These are phyloP conservation scores for Theileria orientalis DNA, from an alignment of 169 alveolate species.

Conservation along the genomic window DNA sequence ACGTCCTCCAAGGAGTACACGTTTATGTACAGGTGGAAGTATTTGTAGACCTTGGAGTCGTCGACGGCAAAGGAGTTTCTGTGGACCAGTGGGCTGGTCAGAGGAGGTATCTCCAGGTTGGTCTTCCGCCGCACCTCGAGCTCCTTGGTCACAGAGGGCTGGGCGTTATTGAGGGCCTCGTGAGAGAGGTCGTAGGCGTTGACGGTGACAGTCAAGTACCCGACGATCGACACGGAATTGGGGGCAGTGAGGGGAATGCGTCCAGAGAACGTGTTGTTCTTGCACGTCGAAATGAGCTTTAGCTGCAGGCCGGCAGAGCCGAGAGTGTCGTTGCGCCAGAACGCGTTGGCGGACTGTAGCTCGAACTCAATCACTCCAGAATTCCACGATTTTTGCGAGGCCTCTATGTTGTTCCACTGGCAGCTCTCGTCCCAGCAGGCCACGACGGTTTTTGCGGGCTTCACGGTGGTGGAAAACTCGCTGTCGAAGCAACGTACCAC, in stretches of 20 bases:
- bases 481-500: constrained; percentile 88
- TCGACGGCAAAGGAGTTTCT: constrained; percentile 32
- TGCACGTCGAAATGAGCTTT: constrained; percentile 78
- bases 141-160: constrained; percentile 36
- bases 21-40: constrained; percentile 81
- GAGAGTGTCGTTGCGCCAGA: constrained; percentile 86
- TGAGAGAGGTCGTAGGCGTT: constrained; percentile 80
- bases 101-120: constrained; percentile 53
- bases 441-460: constrained; percentile 79
- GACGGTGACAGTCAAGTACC: constrained; percentile 77
- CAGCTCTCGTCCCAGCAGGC: constrained; percentile 89
- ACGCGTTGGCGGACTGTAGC: constrained; percentile 87
- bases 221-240: constrained; percentile 78
- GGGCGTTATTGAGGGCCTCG: constrained; percentile 46
- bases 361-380: constrained; percentile 86
- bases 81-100: constrained; percentile 68
- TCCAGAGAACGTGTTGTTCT: constrained; percentile 81
- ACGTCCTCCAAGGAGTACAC: constrained; percentile 83
- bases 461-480: constrained; percentile 82
- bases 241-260: constrained; percentile 72
- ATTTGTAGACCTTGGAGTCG: constrained; percentile 44
- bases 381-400: constrained; percentile 85
- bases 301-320: constrained; percentile 85
- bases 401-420: constrained; percentile 83
- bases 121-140: constrained; percentile 1